Percentiles rank a stretch among this genome's conserved stretches.
Conservation (phyloP, 305 asterid species). For the Fraxinus sp. region DNA sequence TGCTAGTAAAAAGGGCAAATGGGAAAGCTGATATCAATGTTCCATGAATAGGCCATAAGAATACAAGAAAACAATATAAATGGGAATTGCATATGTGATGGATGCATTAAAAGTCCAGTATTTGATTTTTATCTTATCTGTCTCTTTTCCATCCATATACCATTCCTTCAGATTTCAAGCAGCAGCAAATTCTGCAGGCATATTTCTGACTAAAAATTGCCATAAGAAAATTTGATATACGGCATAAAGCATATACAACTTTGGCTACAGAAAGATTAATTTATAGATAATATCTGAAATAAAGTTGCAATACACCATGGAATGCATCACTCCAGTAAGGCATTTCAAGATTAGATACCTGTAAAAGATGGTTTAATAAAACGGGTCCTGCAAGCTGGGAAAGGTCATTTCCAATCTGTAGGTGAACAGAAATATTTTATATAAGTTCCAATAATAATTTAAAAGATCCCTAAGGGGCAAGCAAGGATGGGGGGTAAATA, state of each 20-base stretch:
- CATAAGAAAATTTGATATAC: neutral
- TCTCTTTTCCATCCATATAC: neutral
- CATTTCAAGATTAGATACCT: slow-evolving; percentile 44
- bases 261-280: neutral
- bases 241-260: neutral
- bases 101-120: neutral
- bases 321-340: slow-evolving; percentile 11
- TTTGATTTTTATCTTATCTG: neutral
- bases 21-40: neutral
- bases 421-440: slow-evolving; percentile 24
- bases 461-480: slow-evolving; percentile 3
- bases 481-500: neutral
- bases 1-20: neutral
- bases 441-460: slow-evolving; percentile 14
- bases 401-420: slow-evolving; percentile 79
- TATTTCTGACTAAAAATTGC: slow-evolving; percentile 1
- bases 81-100: neutral
- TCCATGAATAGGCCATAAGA: neutral
- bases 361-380: slow-evolving; percentile 73
- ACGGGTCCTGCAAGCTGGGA: slow-evolving; percentile 92
- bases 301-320: neutral
- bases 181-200: neutral
- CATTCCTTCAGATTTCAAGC: neutral
- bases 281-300: neutral
- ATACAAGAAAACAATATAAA: neutral